phyloP scores from a whole-genome alignment of 495 filamentous ascomycete species.

The Neurospora hispaniola region DNA sequence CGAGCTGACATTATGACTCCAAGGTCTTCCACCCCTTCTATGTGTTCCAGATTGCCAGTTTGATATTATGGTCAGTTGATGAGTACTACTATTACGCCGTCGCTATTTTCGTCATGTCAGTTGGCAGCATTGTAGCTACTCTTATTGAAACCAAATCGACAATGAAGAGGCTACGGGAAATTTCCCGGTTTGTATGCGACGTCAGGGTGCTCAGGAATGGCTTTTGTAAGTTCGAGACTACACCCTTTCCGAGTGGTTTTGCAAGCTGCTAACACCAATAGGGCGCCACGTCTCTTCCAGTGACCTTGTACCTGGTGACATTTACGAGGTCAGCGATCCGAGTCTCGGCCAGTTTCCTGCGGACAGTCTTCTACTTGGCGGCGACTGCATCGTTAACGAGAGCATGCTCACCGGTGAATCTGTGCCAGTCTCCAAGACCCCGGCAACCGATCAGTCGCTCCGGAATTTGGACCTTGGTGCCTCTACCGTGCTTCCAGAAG shows the following conservation, averaged over 20 bases:
- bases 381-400: conserved; percentile 98
- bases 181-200: conserved; percentile 91
- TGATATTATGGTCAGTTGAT: conserved; percentile 90
- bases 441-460: conserved; percentile 75
- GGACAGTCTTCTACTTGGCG: conserved; percentile 83
- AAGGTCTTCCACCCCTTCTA: conserved; percentile 97
- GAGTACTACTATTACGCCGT: conserved; percentile 95
- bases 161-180: conserved; percentile 81
- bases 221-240: conserved; percentile 59
- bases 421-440: conserved; percentile 87
- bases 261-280: conserved; percentile 27
- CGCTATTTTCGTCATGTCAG: conserved; percentile 92
- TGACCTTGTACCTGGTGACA: conserved; percentile 89
- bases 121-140: conserved; percentile 81
- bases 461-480: conserved; percentile 61
- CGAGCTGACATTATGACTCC: not conserved
- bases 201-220: conserved; percentile 86
- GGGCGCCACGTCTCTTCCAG: conserved; percentile 78
- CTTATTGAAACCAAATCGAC: conserved; percentile 88
- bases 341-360: conserved; percentile 88
- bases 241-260: conserved; percentile 1
- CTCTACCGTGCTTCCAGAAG: conserved; percentile 64
- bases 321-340: conserved; percentile 95
- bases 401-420: conserved; percentile 99
- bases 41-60: conserved; percentile 91